These are phyloP conservation scores for Picochlorum sp. DNA, from an alignment of 139 green algal genomes.

Conservation along the genomic window DNA sequence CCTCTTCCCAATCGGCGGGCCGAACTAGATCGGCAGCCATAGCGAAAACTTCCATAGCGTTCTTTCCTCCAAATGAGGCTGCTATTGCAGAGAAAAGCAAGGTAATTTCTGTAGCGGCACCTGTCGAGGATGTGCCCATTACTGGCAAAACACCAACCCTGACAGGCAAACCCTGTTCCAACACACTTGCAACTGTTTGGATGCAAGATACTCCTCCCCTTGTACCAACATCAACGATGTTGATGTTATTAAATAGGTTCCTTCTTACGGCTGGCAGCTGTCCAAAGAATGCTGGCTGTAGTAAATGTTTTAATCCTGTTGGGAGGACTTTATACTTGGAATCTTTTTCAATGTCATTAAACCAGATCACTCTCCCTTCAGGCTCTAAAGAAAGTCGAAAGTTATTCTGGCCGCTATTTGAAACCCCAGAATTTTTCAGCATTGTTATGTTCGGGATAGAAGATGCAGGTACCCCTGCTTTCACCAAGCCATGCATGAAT, in stretches of 20 bases:
- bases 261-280: conserved; percentile 32
- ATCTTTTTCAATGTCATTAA: conserved; percentile 84
- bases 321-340: conserved; percentile 23
- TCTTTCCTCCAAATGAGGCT: too few species aligned
- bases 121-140: too few species aligned
- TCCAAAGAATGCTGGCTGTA: conserved; percentile 45
- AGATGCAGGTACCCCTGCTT: not conserved
- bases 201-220: conserved; percentile 13
- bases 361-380: conserved; percentile 19
- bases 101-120: too few species aligned
- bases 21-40: too few species aligned
- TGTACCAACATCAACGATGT: conserved; percentile 45
- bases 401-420: too few species aligned
- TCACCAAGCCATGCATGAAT: conserved; percentile 20
- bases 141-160: conserved; percentile 34
- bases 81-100: too few species aligned
- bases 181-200: conserved; percentile 6
- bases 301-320: conserved; percentile 23
- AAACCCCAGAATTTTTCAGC: too few species aligned
- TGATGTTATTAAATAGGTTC: conserved; percentile 64
- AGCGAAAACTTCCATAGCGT: too few species aligned
- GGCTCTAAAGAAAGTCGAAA: not conserved
- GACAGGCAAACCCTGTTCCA: conserved; percentile 26
- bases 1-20: too few species aligned
- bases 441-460: too few species aligned